A percentile compares a stretch with the other conserved stretches of the same genome.
Evolutionary conservation across 768 basidiomycete species (phyloP).

Genomic region (Infundibulicybe gibba): DNA sequence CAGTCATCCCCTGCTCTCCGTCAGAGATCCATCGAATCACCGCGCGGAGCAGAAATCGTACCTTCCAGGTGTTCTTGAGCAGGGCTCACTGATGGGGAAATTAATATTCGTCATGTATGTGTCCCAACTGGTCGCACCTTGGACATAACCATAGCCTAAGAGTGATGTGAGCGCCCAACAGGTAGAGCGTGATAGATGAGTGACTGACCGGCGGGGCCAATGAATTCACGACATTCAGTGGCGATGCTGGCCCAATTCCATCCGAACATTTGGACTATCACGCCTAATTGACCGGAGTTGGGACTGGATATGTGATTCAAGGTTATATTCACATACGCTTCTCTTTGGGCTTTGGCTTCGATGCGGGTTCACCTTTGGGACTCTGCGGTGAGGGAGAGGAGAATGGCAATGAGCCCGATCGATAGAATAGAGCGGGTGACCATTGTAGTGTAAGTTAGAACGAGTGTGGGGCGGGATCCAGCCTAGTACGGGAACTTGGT

Average conservation of each 20-base stretch:
- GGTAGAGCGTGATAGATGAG: conserved; percentile 29
- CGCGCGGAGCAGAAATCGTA: too few relatives aligned
- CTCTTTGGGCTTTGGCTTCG: too few relatives aligned
- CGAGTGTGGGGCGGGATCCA: too few relatives aligned
- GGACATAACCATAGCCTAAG: conserved; percentile 11
- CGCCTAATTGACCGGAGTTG: conserved; percentile 9
- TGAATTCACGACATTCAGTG: conserved; percentile 55
- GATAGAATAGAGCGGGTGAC: neutral
- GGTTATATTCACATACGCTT: too few relatives aligned
- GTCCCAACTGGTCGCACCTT: conserved; percentile 34
- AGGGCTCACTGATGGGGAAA: conserved; percentile 30
- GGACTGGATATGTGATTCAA: too few relatives aligned
- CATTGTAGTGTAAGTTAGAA: too few relatives aligned
- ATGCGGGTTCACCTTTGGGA: too few relatives aligned
- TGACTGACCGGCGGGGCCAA: conserved; percentile 62
- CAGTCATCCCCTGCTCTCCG: conserved; percentile 26
- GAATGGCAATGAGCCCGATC: neutral
- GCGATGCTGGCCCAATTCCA: conserved; percentile 60
- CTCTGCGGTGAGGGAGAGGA: too few relatives aligned
- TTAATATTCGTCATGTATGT: neutral
- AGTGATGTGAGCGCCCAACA: too few relatives aligned
- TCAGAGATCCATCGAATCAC: too few relatives aligned
- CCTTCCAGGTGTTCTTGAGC: conserved; percentile 41
- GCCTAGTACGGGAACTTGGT: too few relatives aligned
- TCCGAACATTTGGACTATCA: conserved; percentile 66